Evolutionary conservation across 768 basidiomycete genomes (phyloP), one percentile per base, ranked within the genome.

Genomic region (Cystobasidiopsis lactophilus): DNA sequence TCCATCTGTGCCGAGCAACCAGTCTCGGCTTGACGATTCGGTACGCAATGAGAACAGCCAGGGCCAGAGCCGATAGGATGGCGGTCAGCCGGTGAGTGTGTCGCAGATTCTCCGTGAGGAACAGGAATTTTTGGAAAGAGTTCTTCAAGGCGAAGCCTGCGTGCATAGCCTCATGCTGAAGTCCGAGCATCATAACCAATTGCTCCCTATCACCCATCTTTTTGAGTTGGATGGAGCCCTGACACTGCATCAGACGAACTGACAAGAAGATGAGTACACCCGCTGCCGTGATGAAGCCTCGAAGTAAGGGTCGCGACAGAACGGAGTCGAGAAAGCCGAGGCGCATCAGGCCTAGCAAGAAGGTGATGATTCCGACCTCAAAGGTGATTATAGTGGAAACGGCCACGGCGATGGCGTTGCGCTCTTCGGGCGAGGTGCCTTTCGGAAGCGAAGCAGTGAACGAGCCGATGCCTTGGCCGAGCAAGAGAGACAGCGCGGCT

Each of bases 101-200:
- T 0, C 49, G 39, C 19, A 74, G 64, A 51, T 79, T 68, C 1
- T 77, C 70, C 21, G 80, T 33, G 18, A 95, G 66, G 67, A 95
- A 95, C 7, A 75, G 16, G 11, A 81, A 64, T 65, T 95, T 96
- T 54, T 82, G 77, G 21, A 82, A 58, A 0, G 85, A 78, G 2
- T 77, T 73, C 58, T 79, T 70, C 3, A 79, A 24, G 3, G 48
- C 23, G n/a, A 54, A 30, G 50, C 54, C 24, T 3, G 11, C 21
- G n/a, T 38, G 11, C 9, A 24, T 30, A 33, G 58, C 52, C 9
- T 47, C 40, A 0, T n/a, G 5, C 5, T 59, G 55, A 41, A 61
- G 41, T 30, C 60, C 62, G 5, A 61, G 52, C 29, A 61, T 54
- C 0, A 59, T 45, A 14, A 59, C n/a, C 11, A 26, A 29, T 19